Percentiles rank a stretch among this genome's conserved stretches.
phyloP scores from a whole-genome alignment of 2,329 filamentous ascomycete species.

The Eutypella sp. region DNA sequence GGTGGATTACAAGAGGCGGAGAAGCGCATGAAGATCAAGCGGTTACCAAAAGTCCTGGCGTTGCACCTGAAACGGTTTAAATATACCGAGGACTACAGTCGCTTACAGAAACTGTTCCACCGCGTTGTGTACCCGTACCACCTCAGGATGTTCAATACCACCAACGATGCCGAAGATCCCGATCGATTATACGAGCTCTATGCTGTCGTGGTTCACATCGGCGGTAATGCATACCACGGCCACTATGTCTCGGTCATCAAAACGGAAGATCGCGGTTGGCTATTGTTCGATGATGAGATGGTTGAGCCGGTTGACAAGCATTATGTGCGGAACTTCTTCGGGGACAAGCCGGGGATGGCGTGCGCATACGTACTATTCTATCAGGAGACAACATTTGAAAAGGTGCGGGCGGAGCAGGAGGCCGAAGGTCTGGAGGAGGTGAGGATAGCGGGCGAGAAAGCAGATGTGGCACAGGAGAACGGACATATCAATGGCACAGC shows the following conservation, averaged over 20 bases:
- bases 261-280: constrained; percentile 90
- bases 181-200: constrained; percentile 95
- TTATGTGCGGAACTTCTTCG: constrained; percentile 96
- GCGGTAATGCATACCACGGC: constrained; percentile 92
- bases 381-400: constrained; percentile 76
- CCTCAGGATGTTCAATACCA: constrained; percentile 94
- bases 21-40: constrained; percentile 99
- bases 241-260: constrained; percentile 99
- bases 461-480: constrained; percentile 48
- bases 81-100: constrained; percentile 91
- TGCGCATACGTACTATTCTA: constrained; percentile 98
- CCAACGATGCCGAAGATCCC: constrained; percentile 87
- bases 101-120: constrained; percentile 93
- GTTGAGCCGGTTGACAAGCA: constrained; percentile 96
- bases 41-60: constrained; percentile 83
- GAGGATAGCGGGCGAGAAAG: constrained; percentile 50
- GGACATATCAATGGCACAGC: constrained; percentile 40
- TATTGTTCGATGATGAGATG: constrained; percentile 97
- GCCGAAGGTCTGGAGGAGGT: constrained; percentile 66
- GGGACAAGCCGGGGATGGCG: constrained; percentile 82
- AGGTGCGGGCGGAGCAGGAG: constrained; percentile 72
- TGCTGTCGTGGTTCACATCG: constrained; percentile 95
- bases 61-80: constrained; percentile 96
- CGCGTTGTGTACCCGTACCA: constrained; percentile 96
- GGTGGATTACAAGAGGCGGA: constrained; percentile 95